Conservation (phyloP, 176 grass and related monocot species). For the Oryza glaberrima region DNA sequence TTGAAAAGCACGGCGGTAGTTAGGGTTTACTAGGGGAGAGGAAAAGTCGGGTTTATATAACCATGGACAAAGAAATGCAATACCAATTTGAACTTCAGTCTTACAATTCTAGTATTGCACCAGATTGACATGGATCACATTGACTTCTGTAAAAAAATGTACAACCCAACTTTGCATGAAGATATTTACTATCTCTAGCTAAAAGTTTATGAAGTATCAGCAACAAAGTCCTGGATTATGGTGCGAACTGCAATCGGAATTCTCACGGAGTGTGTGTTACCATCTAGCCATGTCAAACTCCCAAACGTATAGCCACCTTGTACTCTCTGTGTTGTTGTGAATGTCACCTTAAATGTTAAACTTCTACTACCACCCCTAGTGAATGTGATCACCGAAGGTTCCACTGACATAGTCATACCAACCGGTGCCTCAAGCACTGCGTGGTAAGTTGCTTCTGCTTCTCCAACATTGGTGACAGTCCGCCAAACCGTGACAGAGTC, state of each 20-base stretch:
- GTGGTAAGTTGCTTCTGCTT: background rate
- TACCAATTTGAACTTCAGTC: too few relatives aligned
- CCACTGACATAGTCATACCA: background rate
- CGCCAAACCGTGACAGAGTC: background rate
- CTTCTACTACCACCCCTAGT: background rate
- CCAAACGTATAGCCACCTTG: slow-evolving; percentile 11
- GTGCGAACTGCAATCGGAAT: slow-evolving; percentile 33
- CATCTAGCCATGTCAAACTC: slow-evolving; percentile 45
- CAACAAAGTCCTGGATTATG: slow-evolving; percentile 39
- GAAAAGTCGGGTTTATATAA: too few relatives aligned
- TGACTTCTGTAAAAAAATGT: too few relatives aligned
- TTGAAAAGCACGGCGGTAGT: too few relatives aligned
- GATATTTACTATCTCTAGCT: background rate
- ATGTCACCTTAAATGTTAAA: background rate
- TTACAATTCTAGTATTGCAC: too few relatives aligned
- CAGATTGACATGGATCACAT: too few relatives aligned
- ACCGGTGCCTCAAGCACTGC: background rate
- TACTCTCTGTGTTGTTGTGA: background rate
- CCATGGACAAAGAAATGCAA: too few relatives aligned
- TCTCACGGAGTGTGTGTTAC: background rate
- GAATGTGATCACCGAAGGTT: slow-evolving; percentile 8
- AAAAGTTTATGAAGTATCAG: slow-evolving; percentile 14
- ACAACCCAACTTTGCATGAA: too few relatives aligned
- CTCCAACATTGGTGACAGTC: background rate
- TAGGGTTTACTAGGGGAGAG: too few relatives aligned